Conservation (phyloP, 768 basidiomycete genomes). For the Plicaturopsis crispa region DNA sequence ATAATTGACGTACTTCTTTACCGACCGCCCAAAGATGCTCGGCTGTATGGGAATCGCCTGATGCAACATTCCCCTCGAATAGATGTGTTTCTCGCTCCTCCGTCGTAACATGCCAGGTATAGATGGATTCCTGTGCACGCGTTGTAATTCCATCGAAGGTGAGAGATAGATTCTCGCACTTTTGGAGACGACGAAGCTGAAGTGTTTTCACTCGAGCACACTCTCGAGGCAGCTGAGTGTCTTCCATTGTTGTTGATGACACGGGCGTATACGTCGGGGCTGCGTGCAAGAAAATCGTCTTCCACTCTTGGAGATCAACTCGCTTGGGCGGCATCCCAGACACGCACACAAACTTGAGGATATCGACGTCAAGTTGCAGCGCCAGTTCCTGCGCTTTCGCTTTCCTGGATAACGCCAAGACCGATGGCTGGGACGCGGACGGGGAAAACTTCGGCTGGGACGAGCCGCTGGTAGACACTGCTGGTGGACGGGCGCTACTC, state of each 20-base stretch:
- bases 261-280: conserved; percentile 1
- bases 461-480: neutral
- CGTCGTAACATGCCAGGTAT: conserved; percentile 14
- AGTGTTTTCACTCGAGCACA: conserved; percentile 8
- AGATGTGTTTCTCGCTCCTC: conserved; percentile 7
- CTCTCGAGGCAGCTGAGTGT: conserved; percentile 11
- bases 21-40: too few relatives aligned
- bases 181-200: conserved; percentile 1
- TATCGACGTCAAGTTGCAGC: neutral
- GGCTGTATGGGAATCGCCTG: conserved; percentile 15
- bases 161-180: conserved; percentile 10
- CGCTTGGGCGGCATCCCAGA: conserved; percentile 5
- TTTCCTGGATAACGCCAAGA: neutral
- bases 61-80: conserved; percentile 14
- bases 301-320: conserved; percentile 5
- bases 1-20: too few relatives aligned
- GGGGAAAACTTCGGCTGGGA: too few relatives aligned
- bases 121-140: conserved; percentile 7
- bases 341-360: conserved; percentile 8
- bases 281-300: conserved; percentile 4
- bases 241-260: conserved; percentile 7
- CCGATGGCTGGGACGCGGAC: too few relatives aligned
- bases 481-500: neutral
- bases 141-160: conserved; percentile 15
- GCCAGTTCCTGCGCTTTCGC: neutral